phyloP scores from a whole-genome alignment of 164 flowering plant genomes.

The Litsea cubeba region DNA sequence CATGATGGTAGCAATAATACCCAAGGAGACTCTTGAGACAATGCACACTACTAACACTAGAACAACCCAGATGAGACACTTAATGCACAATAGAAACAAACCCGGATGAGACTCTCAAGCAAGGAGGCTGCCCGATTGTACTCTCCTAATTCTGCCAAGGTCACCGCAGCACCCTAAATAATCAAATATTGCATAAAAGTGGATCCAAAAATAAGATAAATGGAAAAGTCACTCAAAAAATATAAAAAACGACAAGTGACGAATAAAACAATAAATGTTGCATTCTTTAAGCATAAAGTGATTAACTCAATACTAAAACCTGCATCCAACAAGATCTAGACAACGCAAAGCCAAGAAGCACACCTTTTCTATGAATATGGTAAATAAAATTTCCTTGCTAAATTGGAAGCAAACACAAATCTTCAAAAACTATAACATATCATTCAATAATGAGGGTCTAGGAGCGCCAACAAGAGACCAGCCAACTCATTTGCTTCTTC shows the following conservation, averaged over 20 bases:
- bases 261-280: not conserved
- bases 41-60: not conserved
- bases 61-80: slow-evolving; percentile 28
- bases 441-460: no score
- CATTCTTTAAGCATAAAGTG: not conserved
- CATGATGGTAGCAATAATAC: not conserved
- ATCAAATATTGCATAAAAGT: slow-evolving; percentile 8
- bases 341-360: not conserved
- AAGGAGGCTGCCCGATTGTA: slow-evolving; percentile 55
- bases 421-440: no score
- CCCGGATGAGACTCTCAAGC: slow-evolving; percentile 72
- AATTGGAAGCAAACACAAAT: no score
- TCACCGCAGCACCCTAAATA: slow-evolving; percentile 84
- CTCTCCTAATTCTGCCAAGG: slow-evolving; percentile 72
- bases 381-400: no score
- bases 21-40: not conserved
- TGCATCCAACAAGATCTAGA: not conserved
- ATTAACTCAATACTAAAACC: not conserved
- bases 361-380: no score
- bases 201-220: not conserved
- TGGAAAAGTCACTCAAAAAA: not conserved
- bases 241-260: not conserved
- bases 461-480: no score
- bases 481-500: no score
- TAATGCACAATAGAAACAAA: slow-evolving; percentile 15